A percentile compares a stretch with the other conserved stretches of the same genome.
Evolutionary conservation across 2,329 filamentous ascomycete species (phyloP).

Genomic region (Blastomyces gilchristii): DNA sequence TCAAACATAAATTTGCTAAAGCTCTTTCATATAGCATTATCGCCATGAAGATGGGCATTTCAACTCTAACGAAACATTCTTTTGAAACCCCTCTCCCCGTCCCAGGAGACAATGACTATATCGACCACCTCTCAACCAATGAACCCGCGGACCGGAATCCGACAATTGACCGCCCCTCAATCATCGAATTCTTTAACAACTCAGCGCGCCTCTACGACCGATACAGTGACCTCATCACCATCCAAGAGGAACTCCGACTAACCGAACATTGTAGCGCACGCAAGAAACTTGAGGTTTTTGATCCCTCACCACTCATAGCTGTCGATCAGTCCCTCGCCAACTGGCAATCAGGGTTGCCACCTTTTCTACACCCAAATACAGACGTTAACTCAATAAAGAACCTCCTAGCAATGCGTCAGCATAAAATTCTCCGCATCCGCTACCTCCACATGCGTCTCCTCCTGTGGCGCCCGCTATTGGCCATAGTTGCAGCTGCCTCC

Average conservation of each 20-base stretch:
- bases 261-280: constrained; percentile 12
- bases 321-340: constrained; percentile 17
- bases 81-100: constrained; percentile 18
- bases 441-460: constrained; percentile 20
- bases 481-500: constrained; percentile 12
- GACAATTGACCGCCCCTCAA: constrained; percentile 17
- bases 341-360: constrained; percentile 20
- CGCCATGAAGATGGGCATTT: constrained; percentile 18
- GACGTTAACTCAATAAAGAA: constrained; percentile 9
- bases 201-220: constrained; percentile 18
- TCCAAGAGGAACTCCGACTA: constrained; percentile 18
- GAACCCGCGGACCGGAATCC: not conserved
- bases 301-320: constrained; percentile 15
- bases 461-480: constrained; percentile 15
- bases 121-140: constrained; percentile 17
- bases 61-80: constrained; percentile 15
- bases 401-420: constrained; percentile 18
- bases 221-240: constrained; percentile 17
- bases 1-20: not conserved
- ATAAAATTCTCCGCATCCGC: constrained; percentile 19
- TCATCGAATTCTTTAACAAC: constrained; percentile 20
- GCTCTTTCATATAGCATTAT: constrained; percentile 13
- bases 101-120: constrained; percentile 20
- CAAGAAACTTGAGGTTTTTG: constrained; percentile 19
- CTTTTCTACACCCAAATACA: constrained; percentile 14